These are phyloP conservation scores for Wickerhamiella kurtzmanii DNA, from an alignment of 805 yeast genomes.

Conservation along the genomic window DNA sequence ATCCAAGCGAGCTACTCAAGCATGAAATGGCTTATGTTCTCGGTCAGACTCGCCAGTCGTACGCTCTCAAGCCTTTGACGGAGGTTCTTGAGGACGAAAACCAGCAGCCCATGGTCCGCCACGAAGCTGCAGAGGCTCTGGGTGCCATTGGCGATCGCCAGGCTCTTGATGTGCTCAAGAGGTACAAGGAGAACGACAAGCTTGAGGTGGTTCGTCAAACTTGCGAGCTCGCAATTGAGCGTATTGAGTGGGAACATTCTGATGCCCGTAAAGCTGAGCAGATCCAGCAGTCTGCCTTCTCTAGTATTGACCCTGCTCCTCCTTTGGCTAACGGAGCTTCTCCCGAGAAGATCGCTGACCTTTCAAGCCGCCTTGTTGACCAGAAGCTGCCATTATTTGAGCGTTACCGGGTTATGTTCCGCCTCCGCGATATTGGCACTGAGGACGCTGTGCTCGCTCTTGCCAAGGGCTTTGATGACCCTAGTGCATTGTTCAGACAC, in stretches of 20 bases:
- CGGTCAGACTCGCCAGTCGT: constrained; percentile 82
- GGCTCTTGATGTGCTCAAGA: constrained; percentile 51
- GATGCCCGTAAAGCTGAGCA: constrained; percentile 50
- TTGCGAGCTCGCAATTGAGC: constrained; percentile 90
- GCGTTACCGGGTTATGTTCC: constrained; percentile 96
- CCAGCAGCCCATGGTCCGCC: constrained; percentile 90
- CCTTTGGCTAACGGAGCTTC: constrained; percentile 58
- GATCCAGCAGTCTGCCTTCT: constrained; percentile 62
- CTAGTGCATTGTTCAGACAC: constrained; percentile 89
- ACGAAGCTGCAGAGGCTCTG: constrained; percentile 97
- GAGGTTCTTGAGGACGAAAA: constrained; percentile 47
- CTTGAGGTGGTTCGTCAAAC: constrained; percentile 86
- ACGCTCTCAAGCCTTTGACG: constrained; percentile 64
- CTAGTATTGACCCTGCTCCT: constrained; percentile 96
- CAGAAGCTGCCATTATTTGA: constrained; percentile 70
- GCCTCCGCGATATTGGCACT: constrained; percentile 87
- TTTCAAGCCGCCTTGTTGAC: constrained; percentile 59
- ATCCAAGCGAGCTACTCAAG: constrained; percentile 77
- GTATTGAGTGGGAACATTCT: constrained; percentile 85
- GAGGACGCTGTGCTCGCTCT: constrained; percentile 87
- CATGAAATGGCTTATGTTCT: constrained; percentile 96
- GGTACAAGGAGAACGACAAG: constrained; percentile 61
- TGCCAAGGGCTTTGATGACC: constrained; percentile 79
- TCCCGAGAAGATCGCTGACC: constrained; percentile 47
- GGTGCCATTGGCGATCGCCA: constrained; percentile 85